phyloP scores from a whole-genome alignment of 345 rosid genomes.

The Laguncularia racemosa region DNA sequence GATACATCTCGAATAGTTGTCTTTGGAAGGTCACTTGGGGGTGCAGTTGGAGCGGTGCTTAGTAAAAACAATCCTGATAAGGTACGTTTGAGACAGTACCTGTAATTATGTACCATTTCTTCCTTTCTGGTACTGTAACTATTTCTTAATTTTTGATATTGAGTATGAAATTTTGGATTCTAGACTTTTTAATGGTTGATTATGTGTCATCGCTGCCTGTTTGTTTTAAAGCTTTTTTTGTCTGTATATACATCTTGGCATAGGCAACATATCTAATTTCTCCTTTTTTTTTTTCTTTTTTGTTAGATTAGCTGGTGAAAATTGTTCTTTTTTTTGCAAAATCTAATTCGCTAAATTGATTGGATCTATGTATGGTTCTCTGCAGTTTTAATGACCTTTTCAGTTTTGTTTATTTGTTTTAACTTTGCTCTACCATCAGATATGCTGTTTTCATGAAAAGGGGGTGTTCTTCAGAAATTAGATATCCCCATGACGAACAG shows the following conservation, averaged over 20 bases:
- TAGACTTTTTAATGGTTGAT: not conserved
- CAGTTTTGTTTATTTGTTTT: too few relatives aligned
- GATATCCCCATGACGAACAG: too few relatives aligned
- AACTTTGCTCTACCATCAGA: too few relatives aligned
- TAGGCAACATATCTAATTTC: too few relatives aligned
- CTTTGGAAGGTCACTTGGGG: constrained; percentile 98
- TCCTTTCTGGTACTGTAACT: not conserved
- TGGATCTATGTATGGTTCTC: too few relatives aligned
- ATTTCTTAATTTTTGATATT: not conserved
- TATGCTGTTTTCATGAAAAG: too few relatives aligned
- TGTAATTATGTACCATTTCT: not conserved
- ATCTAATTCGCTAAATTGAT: too few relatives aligned
- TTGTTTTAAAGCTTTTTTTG: not conserved
- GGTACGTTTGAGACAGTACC: constrained; percentile 29
- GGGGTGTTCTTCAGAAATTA: too few relatives aligned
- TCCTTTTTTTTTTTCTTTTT: not conserved
- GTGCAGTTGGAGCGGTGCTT: constrained; percentile 93
- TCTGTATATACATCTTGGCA: too few relatives aligned
- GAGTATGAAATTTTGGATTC: not conserved
- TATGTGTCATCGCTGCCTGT: not conserved
- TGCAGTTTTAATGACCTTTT: too few relatives aligned
- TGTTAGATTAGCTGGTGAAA: not conserved
- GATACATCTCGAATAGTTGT: constrained; percentile 86
- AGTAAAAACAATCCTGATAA: constrained; percentile 85
- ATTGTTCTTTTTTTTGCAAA: too few relatives aligned